A percentile compares a stretch with the other conserved stretches of the same genome.
Evolutionary conservation across 345 rosid species (phyloP).

Genomic region (Toxicodendron radicans): DNA sequence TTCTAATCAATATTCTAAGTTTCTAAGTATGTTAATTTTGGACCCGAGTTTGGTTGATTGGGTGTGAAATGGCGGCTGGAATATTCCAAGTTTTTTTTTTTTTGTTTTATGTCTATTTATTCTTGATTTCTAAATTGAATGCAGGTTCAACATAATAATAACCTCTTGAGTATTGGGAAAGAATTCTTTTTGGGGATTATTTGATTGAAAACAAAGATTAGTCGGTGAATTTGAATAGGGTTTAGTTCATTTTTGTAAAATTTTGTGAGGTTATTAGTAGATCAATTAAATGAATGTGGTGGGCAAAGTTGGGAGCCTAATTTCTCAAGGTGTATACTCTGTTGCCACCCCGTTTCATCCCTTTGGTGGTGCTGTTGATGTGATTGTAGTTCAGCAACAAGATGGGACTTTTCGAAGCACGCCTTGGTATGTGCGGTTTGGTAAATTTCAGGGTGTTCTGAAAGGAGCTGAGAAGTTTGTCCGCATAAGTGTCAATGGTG

Average conservation of each 20-base stretch:
- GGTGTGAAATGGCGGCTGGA: conserved; percentile 11
- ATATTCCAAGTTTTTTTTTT: conserved; percentile 10
- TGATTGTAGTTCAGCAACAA: conserved; percentile 83
- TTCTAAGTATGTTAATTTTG: no score
- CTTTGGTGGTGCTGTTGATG: conserved; percentile 95
- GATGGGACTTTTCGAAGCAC: conserved; percentile 82
- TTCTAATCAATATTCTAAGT: neutral
- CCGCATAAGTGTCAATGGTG: conserved; percentile 69
- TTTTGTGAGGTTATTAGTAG: conserved; percentile 14
- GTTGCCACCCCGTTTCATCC: conserved; percentile 97
- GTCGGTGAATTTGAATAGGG: conserved; percentile 13
- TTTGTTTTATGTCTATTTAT: neutral
- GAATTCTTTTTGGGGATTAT: conserved; percentile 18
- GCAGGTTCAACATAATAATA: conserved; percentile 21
- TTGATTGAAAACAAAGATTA: conserved; percentile 1
- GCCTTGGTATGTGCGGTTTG: conserved; percentile 93
- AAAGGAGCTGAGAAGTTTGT: conserved; percentile 87
- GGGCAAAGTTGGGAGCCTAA: conserved; percentile 82
- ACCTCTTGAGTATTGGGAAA: neutral
- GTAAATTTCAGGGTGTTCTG: conserved; percentile 93
- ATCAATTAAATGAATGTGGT: conserved; percentile 76
- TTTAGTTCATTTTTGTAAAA: conserved; percentile 12
- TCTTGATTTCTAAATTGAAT: conserved; percentile 16
- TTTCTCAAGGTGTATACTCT: conserved; percentile 82
- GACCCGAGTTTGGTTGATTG: conserved; percentile 15